Evolutionary conservation across 768 basidiomycete genomes (phyloP), one percentile per base, ranked within the genome.

Genomic region (Kwoniella mangroviensis): DNA sequence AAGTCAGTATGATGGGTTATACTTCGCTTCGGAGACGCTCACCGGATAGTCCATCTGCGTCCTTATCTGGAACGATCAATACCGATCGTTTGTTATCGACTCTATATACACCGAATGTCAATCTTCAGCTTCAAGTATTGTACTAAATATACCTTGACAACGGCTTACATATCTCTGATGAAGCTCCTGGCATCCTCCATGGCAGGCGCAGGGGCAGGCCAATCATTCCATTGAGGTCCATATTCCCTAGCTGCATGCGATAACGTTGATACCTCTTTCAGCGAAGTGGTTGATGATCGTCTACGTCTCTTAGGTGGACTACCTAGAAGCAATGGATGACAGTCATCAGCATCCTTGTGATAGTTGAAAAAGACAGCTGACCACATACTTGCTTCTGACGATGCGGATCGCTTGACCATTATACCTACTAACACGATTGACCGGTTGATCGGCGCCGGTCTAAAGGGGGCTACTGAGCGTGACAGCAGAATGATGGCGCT

Each of bases 51-150:
- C 84, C 83, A 68, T 84, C 84, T n/a, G 82, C 84, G 68, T 87
- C 86, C 62, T 86, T 86, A 80, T 87, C 86, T 0, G 86, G 86
- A 0, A 86, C 82, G 9, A 86, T 76, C 26, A 86, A 71, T 11
- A 82, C 79, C 2, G 69, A 70, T 28, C 71, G 68, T 53, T 73
- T 67, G 15, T 79, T 59, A 4, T 66, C 34, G 19, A 73, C 76
- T 6, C 79, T 82, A 28, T 65, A 2, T n/a, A 22, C n/a, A 15
- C 12, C 45, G 10, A 43, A 11, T 63, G 22, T 68, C 17, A 66
- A 63, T 28, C 41, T n/a, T 19, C 9, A 15, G 58, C 1, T 21
- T 34, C 34, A 34, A 34, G 34, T 34, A 7, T 34, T 34, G 34
- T 34, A 5, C 34, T 7, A 34, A 6, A 34, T 7, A 7, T 7